Percentiles rank a stretch among this genome's conserved stretches.
phyloP scores from a whole-genome alignment of 352 stramenopile genomes.

The Phytophthora pisi region DNA sequence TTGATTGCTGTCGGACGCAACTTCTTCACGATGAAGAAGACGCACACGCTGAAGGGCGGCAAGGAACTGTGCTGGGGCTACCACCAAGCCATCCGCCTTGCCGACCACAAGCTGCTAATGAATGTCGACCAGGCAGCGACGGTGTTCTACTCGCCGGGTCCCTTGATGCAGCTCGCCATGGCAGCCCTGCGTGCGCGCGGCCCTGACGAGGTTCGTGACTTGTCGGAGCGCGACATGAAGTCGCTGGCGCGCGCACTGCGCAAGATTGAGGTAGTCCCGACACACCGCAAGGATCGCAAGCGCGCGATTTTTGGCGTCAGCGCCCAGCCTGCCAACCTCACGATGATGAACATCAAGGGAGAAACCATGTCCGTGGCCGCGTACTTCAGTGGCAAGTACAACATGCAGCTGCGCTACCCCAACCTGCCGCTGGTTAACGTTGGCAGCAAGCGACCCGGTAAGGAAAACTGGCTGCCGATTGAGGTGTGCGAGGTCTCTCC shows the following conservation, averaged over 20 bases:
- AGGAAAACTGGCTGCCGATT: conserved; percentile 71
- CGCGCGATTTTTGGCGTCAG: conserved; percentile 57
- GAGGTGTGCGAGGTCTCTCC: conserved; percentile 77
- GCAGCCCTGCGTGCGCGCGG: conserved; percentile 39
- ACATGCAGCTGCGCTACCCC: conserved; percentile 56
- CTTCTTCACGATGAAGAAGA: conserved; percentile 76
- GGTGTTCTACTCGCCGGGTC: conserved; percentile 60
- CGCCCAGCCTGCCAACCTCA: conserved; percentile 24
- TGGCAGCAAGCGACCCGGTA: conserved; percentile 44
- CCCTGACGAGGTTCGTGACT: conserved; percentile 34
- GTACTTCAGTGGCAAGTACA: conserved; percentile 67
- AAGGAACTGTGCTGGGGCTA: conserved; percentile 77
- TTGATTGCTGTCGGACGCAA: conserved; percentile 68
- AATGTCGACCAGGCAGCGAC: conserved; percentile 76
- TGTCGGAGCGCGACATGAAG: conserved; percentile 46
- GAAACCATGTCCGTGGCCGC: conserved; percentile 46
- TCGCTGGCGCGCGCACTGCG: conserved; percentile 42
- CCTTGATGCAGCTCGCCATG: conserved; percentile 53
- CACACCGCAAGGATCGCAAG: conserved; percentile 66
- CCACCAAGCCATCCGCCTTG: conserved; percentile 63
- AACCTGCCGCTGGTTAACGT: conserved; percentile 77
- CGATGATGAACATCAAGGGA: conserved; percentile 61
- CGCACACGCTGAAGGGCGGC: conserved; percentile 55
- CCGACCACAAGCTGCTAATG: conserved; percentile 57
- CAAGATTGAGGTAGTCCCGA: conserved; percentile 58